These are phyloP conservation scores for Sordariomycetes sp. DNA, from an alignment of 2,329 filamentous ascomycete species.

Conservation along the genomic window DNA sequence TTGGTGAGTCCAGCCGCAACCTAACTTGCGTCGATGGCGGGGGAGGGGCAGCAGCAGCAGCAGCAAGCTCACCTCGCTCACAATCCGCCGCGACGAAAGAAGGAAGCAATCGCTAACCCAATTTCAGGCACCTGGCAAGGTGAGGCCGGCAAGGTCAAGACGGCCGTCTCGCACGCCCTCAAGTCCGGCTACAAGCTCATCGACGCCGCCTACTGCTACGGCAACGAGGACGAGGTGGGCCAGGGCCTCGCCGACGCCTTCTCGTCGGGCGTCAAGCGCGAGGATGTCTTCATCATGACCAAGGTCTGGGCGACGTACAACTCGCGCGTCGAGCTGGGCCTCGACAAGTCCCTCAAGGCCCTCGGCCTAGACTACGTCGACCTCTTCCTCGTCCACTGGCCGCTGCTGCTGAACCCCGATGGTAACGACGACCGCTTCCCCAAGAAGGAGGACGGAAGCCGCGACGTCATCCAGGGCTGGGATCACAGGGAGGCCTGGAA, in stretches of 20 bases:
- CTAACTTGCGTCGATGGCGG: conserved; percentile 1
- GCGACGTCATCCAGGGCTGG: conserved; percentile 62
- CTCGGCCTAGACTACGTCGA: conserved; percentile 76
- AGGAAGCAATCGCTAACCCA: neutral
- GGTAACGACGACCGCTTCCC: conserved; percentile 69
- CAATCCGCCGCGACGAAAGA: neutral
- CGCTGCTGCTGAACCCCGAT: conserved; percentile 69
- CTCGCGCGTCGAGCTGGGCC: conserved; percentile 55
- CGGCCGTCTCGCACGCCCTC: conserved; percentile 50
- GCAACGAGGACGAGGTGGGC: conserved; percentile 77
- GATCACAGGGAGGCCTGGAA: conserved; percentile 72
- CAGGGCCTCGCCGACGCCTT: conserved; percentile 67
- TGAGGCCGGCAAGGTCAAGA: conserved; percentile 45
- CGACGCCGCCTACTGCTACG: conserved; percentile 69
- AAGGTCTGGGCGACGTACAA: conserved; percentile 83
- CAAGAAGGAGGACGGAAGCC: conserved; percentile 61
- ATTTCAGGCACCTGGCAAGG: conserved; percentile 57
- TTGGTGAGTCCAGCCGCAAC: conserved; percentile 41
- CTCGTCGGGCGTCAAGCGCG: conserved; percentile 59
- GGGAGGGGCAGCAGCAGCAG: neutral
- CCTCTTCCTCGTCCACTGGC: conserved; percentile 78
- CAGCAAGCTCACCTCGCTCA: neutral
- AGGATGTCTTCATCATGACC: conserved; percentile 75
- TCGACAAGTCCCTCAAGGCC: conserved; percentile 64
- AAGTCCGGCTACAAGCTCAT: conserved; percentile 50